Conservation (phyloP, 148 eudicot genomes). For the Rheum nobile region DNA sequence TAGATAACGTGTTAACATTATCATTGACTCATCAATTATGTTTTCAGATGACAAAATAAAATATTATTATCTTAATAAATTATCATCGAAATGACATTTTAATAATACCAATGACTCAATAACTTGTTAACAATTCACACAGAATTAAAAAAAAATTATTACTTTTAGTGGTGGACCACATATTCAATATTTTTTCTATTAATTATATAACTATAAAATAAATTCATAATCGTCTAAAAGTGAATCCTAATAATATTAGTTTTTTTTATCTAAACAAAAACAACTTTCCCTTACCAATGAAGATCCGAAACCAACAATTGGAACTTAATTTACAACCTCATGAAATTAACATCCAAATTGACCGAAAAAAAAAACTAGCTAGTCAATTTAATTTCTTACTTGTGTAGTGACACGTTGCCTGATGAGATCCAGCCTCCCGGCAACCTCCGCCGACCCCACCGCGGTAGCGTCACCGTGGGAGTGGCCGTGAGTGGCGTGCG, state of each 20-base stretch:
- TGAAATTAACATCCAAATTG: background rate
- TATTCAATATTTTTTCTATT: background rate
- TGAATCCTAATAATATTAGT: background rate
- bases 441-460: conserved; percentile 6
- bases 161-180: background rate
- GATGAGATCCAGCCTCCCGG: conserved; percentile 27
- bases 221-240: background rate
- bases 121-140: too few relatives aligned
- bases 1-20: background rate
- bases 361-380: background rate
- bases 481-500: conserved; percentile 25
- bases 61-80: background rate
- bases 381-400: conserved; percentile 15
- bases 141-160: background rate
- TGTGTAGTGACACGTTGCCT: conserved; percentile 70
- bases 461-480: conserved; percentile 12
- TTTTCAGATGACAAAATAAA: too few relatives aligned
- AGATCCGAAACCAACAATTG: background rate
- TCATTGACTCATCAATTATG: background rate
- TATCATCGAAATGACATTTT: too few relatives aligned
- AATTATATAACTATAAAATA: too few relatives aligned
- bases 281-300: background rate
- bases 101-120: too few relatives aligned
- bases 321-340: background rate
- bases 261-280: background rate